Base-by-base conservation (phyloP, 1,139 yeast species). In the Taphrina flavorubra region DNA sequence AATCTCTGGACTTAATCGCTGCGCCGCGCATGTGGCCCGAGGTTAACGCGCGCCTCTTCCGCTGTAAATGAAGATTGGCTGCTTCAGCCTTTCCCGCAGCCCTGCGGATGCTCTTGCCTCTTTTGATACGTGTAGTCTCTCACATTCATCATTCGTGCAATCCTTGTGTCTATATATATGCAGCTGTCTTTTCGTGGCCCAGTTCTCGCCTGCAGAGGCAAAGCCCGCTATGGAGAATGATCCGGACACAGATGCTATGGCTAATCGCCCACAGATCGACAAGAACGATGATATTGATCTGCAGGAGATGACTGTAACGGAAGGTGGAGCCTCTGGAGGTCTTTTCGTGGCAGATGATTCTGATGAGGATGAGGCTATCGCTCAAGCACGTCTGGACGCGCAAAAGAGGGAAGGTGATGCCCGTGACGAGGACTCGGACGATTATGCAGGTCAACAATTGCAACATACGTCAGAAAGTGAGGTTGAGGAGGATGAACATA, bases 291-390 rank as follows among this genome's bases (percentile, higher is more conserved):
- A 55, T n/a, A 13, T 46, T 7, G 67, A 63, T 8, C 25, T 55
- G 42, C 47, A 51, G 20, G 61, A 53, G 11, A 63, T 49, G 36
- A 46, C 51, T 8, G 67, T 63, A 16, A 57, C 55, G 16, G 67
- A 63, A 34, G 61, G 61, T 18, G 67, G 67, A 18, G 61, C 67
- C 6, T 55, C 61, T 16, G 67, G 67, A 13, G 67, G 67, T 8
- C 56, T 63, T 20, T 63, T 63, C 47, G 20, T 63, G 55, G 60
- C 67, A 7, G 67, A 63, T 34, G 61, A 63, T 47, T 18, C 49
- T 3, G 66, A 51, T n/a, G 44, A 39, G 14, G 67, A 63, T 7
- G 67, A 53, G 7, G 47, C 47, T 7, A 20, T 63, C 7, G 67
- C 16, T 5, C 62, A 34, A n/a, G 62, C 62, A 11, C 62, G 62